Percentiles rank a stretch among this genome's conserved stretches.
Evolutionary conservation across 257 asterid genomes (phyloP).

Genomic region (Capsicum baccatum): DNA sequence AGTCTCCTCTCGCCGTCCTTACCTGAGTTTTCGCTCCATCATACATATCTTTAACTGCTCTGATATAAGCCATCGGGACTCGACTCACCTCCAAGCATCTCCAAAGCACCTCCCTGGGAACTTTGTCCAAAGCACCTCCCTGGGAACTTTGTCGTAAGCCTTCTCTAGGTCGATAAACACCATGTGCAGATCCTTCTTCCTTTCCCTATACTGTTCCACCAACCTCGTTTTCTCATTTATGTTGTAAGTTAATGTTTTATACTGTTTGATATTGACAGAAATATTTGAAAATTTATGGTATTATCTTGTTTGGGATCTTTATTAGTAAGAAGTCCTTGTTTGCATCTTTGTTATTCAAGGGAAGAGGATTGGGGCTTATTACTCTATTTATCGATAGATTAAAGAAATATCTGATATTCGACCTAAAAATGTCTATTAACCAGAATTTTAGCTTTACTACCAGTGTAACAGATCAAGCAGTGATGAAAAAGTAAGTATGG

Average conservation of each 20-base stretch:
- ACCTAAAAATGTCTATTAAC: neutral
- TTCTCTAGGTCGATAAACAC: too few relatives aligned
- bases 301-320: neutral
- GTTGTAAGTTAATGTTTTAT: neutral
- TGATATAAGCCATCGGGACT: too few relatives aligned
- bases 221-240: neutral
- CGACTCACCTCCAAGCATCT: too few relatives aligned
- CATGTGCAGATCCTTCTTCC: too few relatives aligned
- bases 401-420: neutral
- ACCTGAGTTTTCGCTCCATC: too few relatives aligned
- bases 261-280: slow-evolving; percentile 7
- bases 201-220: too few relatives aligned
- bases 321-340: slow-evolving; percentile 21
- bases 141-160: too few relatives aligned
- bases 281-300: neutral
- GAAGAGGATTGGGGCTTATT: neutral
- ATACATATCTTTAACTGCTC: too few relatives aligned
- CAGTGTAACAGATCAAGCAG: neutral
- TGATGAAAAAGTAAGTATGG: too few relatives aligned
- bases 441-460: neutral
- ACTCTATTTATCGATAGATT: neutral
- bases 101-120: too few relatives aligned
- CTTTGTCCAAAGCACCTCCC: too few relatives aligned
- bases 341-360: slow-evolving; percentile 7
- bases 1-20: too few relatives aligned